Conservation (phyloP, 2,329 filamentous ascomycete genomes). For the Fusarium sp. region DNA sequence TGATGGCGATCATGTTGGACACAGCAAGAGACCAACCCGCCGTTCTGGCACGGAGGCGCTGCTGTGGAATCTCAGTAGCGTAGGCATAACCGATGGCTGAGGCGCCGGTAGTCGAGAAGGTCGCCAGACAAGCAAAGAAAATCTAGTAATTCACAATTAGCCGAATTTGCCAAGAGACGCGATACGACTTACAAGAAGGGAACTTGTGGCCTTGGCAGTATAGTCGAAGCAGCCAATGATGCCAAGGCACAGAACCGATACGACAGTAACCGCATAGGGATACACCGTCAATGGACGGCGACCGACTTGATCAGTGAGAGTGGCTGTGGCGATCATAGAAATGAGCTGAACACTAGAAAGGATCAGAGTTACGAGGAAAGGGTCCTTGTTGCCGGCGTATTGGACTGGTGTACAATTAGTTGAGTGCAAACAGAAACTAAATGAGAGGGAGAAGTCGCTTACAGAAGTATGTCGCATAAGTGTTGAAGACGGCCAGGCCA, state of each 20-base stretch:
- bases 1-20: slow-evolving; percentile 56
- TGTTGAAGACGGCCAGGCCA: slow-evolving; percentile 30
- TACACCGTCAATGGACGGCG: slow-evolving; percentile 24
- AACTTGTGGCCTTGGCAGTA: slow-evolving; percentile 26
- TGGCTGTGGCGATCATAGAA: slow-evolving; percentile 25
- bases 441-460: not conserved
- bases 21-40: slow-evolving; percentile 46
- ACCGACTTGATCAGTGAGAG: slow-evolving; percentile 22
- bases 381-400: slow-evolving; percentile 30
- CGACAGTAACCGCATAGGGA: slow-evolving; percentile 21
- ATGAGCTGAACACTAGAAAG: slow-evolving; percentile 21
- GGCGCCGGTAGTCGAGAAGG: slow-evolving; percentile 28
- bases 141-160: slow-evolving; percentile 2
- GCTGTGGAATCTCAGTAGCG: slow-evolving; percentile 22
- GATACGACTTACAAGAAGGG: slow-evolving; percentile 9
- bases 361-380: slow-evolving; percentile 29
- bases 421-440: not conserved
- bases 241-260: slow-evolving; percentile 22
- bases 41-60: slow-evolving; percentile 21
- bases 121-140: slow-evolving; percentile 30
- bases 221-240: slow-evolving; percentile 34
- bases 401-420: slow-evolving; percentile 4
- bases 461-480: slow-evolving; percentile 33
- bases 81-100: slow-evolving; percentile 30
- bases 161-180: no score